A percentile compares a stretch with the other conserved stretches of the same genome.
Evolutionary conservation across 2,329 filamentous ascomycete genomes (phyloP).

Genomic region (Trichoderma sp.): DNA sequence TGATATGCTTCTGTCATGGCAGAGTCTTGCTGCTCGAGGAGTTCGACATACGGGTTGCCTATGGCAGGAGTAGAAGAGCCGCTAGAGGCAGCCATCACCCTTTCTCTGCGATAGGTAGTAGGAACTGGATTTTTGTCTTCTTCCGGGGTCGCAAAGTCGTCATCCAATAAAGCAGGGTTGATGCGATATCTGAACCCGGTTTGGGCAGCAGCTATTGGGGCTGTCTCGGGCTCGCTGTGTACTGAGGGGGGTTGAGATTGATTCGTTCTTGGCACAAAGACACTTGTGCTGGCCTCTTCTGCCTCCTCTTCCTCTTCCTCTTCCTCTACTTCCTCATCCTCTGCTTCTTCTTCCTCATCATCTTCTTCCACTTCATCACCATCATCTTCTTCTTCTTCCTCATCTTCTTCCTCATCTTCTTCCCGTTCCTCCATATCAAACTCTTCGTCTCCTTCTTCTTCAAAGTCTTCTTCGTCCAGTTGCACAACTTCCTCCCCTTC

Average conservation of each 20-base stretch:
- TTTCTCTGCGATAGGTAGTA: not conserved
- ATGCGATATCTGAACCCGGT: conserved; percentile 25
- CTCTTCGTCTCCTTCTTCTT: not conserved
- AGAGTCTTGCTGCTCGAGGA: conserved; percentile 37
- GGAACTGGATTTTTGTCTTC: not conserved
- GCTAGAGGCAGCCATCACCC: not conserved
- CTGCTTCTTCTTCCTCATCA: not conserved
- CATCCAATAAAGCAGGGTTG: conserved; percentile 30
- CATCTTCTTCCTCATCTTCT: not conserved
- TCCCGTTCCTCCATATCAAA: not conserved
- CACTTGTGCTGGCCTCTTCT: not conserved
- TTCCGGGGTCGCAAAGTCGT: conserved; percentile 25
- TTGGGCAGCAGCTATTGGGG: conserved; percentile 18
- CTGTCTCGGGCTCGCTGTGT: not conserved
- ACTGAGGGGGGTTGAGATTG: not conserved
- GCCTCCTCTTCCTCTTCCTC: not conserved
- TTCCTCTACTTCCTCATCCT: not conserved
- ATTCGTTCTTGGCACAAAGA: not conserved
- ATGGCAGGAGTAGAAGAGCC: conserved; percentile 28
- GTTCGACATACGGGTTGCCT: conserved; percentile 36
- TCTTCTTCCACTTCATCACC: not conserved
- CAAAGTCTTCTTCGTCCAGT: not conserved
- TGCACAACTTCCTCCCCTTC: not conserved
- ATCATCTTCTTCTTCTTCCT: not conserved
- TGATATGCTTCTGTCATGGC: conserved; percentile 37